These are phyloP conservation scores for Tulasnella sp. DNA, from an alignment of 768 basidiomycete species.

Conservation along the genomic window DNA sequence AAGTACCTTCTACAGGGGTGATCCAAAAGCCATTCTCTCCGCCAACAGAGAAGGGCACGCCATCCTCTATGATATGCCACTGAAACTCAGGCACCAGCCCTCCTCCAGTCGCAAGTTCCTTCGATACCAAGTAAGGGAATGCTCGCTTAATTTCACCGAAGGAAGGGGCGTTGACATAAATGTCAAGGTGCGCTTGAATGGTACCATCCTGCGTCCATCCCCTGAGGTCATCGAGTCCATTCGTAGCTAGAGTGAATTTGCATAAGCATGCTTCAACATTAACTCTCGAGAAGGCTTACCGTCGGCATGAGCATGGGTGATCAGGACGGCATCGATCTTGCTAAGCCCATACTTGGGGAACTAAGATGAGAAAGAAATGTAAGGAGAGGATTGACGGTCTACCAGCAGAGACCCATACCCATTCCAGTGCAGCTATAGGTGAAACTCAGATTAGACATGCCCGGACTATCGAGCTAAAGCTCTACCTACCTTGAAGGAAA, in stretches of 20 bases:
- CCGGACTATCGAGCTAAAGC: neutral
- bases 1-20: conserved; percentile 55
- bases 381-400: neutral
- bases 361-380: neutral
- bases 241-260: conserved; percentile 50
- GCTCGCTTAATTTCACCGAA: conserved; percentile 57
- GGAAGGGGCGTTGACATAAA: conserved; percentile 62
- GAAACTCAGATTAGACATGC: conserved; percentile 26
- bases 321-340: conserved; percentile 62
- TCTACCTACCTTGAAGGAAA: conserved; percentile 42
- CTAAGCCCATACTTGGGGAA: conserved; percentile 69
- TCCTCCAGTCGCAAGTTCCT: conserved; percentile 69
- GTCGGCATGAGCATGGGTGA: conserved; percentile 86
- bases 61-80: conserved; percentile 74
- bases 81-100: conserved; percentile 77
- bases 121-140: conserved; percentile 76
- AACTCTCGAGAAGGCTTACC: conserved; percentile 33
- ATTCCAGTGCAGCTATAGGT: conserved; percentile 31
- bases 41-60: conserved; percentile 56
- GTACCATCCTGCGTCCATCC: conserved; percentile 63
- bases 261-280: neutral
- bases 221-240: conserved; percentile 83
- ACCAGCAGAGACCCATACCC: conserved; percentile 23
- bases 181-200: conserved; percentile 65
- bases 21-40: conserved; percentile 50